These are phyloP conservation scores for Thielaviopsis punctulata DNA, from an alignment of 2,329 filamentous ascomycete species.

Conservation along the genomic window DNA sequence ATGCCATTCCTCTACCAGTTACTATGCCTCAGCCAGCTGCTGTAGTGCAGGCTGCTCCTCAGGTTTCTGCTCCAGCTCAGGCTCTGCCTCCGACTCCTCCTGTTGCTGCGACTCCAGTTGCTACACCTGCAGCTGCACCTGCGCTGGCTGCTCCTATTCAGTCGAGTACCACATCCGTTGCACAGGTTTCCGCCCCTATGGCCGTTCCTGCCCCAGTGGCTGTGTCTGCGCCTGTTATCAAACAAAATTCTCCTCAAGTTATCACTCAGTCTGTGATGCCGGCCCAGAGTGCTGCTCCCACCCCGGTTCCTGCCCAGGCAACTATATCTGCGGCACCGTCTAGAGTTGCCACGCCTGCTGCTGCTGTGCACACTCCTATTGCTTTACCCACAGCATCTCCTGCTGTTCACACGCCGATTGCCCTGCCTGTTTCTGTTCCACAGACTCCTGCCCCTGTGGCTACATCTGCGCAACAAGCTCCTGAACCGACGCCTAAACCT, in stretches of 20 bases:
- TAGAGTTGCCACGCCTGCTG: background rate
- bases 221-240: background rate
- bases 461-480: background rate
- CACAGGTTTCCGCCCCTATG: background rate
- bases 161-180: background rate
- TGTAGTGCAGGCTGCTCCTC: background rate
- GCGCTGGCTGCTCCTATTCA: background rate
- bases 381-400: background rate
- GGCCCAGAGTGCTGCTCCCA: background rate
- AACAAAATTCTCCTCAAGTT: background rate
- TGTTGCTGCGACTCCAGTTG: background rate
- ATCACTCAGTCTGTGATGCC: background rate
- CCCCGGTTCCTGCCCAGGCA: background rate
- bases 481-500: background rate
- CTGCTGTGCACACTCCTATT: background rate
- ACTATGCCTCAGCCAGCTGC: background rate
- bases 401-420: background rate
- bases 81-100: background rate
- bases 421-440: background rate
- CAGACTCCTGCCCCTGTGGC: background rate
- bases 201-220: no score
- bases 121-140: background rate
- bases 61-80: background rate
- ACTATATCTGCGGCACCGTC: background rate
- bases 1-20: constrained; percentile 3